A percentile compares a stretch with the other conserved stretches of the same genome.
phyloP scores from a whole-genome alignment of 441 rosid species.

The Omphalea diandra region DNA sequence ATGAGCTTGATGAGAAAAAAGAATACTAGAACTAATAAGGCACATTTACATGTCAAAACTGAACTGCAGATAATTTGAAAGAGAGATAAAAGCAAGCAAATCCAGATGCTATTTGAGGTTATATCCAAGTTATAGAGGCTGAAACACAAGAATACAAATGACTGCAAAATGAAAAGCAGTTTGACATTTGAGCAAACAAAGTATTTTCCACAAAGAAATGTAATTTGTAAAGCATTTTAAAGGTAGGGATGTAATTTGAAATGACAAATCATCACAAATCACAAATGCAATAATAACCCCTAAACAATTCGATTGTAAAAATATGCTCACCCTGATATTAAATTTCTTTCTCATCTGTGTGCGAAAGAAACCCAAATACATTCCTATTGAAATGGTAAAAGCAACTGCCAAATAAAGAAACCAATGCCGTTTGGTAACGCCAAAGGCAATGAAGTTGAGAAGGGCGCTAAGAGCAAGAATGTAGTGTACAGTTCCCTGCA shows the following conservation, averaged over 20 bases:
- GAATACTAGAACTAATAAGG: not conserved
- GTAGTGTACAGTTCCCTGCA: slow-evolving; percentile 66
- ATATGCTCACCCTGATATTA: slow-evolving; percentile 69
- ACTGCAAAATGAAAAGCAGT: not conserved
- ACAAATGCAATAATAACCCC: not conserved
- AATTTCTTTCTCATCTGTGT: slow-evolving; percentile 63
- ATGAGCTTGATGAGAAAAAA: not conserved
- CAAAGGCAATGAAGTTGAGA: slow-evolving; percentile 53
- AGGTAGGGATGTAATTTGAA: not conserved
- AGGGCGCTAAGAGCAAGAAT: slow-evolving; percentile 45
- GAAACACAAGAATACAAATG: not conserved
- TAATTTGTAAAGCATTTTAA: too few species aligned
- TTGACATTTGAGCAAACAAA: not conserved
- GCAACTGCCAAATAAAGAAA: slow-evolving; percentile 63
- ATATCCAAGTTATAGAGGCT: not conserved
- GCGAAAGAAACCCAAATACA: slow-evolving; percentile 76
- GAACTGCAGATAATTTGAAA: not conserved
- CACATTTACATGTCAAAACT: not conserved
- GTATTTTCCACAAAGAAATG: too few species aligned
- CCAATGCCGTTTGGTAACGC: slow-evolving; percentile 50
- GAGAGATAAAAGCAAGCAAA: not conserved
- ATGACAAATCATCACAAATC: not conserved
- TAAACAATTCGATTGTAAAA: slow-evolving; percentile 6
- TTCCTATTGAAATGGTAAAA: slow-evolving; percentile 49
- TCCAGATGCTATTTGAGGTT: not conserved